These are phyloP conservation scores for Triticum timopheevii DNA, from an alignment of 176 grass and related monocot species.

Conservation along the genomic window DNA sequence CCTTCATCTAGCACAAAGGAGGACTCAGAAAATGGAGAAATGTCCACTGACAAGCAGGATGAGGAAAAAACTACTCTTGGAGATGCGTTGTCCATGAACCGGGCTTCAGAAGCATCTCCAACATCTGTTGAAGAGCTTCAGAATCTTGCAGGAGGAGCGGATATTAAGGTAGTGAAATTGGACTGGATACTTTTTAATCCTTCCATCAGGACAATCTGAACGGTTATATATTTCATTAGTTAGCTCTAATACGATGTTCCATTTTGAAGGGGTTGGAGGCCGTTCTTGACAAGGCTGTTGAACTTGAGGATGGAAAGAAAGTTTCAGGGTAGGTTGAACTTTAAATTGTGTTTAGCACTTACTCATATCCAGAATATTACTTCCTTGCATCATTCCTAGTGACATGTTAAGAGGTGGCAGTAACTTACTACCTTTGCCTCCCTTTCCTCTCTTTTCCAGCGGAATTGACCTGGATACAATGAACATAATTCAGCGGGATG, in stretches of 20 bases:
- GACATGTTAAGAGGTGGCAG: background rate
- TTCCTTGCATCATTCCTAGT: conserved; percentile 26
- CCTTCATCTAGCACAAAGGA: conserved; percentile 55
- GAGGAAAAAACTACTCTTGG: conserved; percentile 67
- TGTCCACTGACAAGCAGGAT: conserved; percentile 61
- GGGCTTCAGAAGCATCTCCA: conserved; percentile 54
- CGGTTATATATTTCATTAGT: conserved; percentile 22
- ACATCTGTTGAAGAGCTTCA: conserved; percentile 96
- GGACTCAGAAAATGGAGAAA: conserved; percentile 72
- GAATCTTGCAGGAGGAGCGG: conserved; percentile 92
- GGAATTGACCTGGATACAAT: conserved; percentile 92
- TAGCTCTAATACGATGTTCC: conserved; percentile 30
- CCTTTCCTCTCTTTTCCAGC: conserved; percentile 30
- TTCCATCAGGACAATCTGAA: conserved; percentile 4
- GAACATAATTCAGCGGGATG: conserved; percentile 87
- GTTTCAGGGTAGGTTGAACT: conserved; percentile 58
- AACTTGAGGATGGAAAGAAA: conserved; percentile 98
- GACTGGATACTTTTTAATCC: conserved; percentile 27
- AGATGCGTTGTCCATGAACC: conserved; percentile 76
- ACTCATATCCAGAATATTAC: conserved; percentile 19
- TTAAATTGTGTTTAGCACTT: conserved; percentile 28
- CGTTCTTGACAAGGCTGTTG: conserved; percentile 96
- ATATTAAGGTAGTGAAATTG: conserved; percentile 78
- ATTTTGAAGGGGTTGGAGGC: conserved; percentile 89
- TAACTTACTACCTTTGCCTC: conserved; percentile 17